A percentile compares a stretch with the other conserved stretches of the same genome.
Conservation (phyloP, 2,329 filamentous ascomycete species). For the Proliferodiscus dingleyae region DNA sequence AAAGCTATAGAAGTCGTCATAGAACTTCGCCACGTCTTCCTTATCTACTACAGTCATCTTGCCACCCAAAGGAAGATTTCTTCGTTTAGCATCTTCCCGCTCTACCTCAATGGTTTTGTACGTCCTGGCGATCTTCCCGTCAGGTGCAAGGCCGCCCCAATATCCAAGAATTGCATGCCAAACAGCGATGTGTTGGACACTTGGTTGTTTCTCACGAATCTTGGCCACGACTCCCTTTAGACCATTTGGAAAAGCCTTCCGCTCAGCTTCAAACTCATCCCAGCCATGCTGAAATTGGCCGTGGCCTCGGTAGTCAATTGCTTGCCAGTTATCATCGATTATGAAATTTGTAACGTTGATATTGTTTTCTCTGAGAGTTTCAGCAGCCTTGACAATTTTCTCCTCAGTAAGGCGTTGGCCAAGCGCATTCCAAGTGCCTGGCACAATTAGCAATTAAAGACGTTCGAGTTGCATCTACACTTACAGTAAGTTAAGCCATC, state of each 20-base stretch:
- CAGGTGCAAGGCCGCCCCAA: conserved; percentile 13
- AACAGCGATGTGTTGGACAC: conserved; percentile 13
- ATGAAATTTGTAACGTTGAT: conserved; percentile 67
- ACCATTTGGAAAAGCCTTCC: conserved; percentile 9
- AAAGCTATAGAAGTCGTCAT: conserved; percentile 18
- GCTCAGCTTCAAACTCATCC: conserved; percentile 11
- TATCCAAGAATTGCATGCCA: conserved; percentile 18
- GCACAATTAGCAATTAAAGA: background rate
- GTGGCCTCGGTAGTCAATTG: conserved; percentile 5
- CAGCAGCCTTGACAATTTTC: conserved; percentile 71
- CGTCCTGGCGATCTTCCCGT: conserved; percentile 4
- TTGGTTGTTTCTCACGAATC: conserved; percentile 9
- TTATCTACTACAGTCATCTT: conserved; percentile 9
- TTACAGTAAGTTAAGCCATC: conserved; percentile 84
- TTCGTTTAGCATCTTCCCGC: conserved; percentile 9
- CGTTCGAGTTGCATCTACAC: background rate
- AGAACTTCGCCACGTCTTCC: conserved; percentile 8
- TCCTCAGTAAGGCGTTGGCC: conserved; percentile 78
- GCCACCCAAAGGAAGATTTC: conserved; percentile 29
- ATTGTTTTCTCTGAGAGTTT: conserved; percentile 62
- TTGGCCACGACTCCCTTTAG: conserved; percentile 5
- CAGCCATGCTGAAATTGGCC: conserved; percentile 13
- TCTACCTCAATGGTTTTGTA: conserved; percentile 39
- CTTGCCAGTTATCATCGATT: conserved; percentile 20
- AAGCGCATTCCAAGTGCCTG: conserved; percentile 86